Base-by-base conservation (phyloP, 2,329 filamentous ascomycete species). In the Aureobasidium vineae region DNA sequence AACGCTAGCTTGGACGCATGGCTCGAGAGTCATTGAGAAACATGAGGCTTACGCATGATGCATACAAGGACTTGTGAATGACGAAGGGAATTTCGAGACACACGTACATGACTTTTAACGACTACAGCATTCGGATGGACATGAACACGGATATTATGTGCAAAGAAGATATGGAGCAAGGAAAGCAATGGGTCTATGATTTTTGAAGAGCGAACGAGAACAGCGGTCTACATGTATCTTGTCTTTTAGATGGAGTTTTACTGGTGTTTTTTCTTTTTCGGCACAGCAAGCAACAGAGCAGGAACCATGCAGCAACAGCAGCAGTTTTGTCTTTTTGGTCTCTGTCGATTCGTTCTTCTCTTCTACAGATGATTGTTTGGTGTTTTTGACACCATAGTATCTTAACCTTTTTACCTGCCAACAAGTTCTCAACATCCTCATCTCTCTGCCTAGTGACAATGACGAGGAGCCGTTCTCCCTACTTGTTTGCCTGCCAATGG, bases 1-100 rank as follows among this genome's bases (percentile, higher is more conserved):
- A 53, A 57, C 10, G 59, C 52, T 8, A 64, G 57, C 36, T n/a
- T 64, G 7, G 59, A 67, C 28, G 57, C 66, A 40, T 66, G 65
- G 65, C 47, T 66, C 19, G 52, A 65, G 21, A 50, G 63, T 19
- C 63, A 65, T 40, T 65, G 41, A 65, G 16, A 13, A 21, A 8
- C 3, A 59, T 41, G 56, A 59, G 3, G 15, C 11, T 19, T 1
- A 41, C 6, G 53, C 10, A 28, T 23, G 15, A 36, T 13, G 21
- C 15, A 38, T 5, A 19, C 5, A 19, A 36, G 15, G 3, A 43
- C 40, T 33, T 59, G 54, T 59, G 23, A 21, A 59, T 59, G 40
- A 59, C 26, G n/a, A 7, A 3, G 31, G 5, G 19, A 15, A 54
- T 36, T 13, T 36, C 33, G 10, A 36, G 33, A 54, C 26, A 28